Conservation (phyloP, 2,329 filamentous ascomycete species). For the Botrytis deweyae region DNA sequence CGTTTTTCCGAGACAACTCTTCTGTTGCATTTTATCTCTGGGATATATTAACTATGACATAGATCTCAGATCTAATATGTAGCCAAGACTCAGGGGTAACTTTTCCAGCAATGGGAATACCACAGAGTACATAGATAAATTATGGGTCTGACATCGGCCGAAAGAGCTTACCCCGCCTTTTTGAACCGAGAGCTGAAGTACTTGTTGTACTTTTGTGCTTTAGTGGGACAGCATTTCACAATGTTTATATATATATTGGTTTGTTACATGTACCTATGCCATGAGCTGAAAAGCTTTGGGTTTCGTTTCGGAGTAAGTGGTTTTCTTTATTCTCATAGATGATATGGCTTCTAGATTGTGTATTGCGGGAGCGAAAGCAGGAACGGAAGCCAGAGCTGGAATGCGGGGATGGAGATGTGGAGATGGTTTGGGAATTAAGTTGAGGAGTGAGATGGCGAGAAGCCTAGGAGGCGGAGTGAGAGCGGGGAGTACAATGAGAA, state of each 20-base stretch:
- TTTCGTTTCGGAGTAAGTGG: neutral
- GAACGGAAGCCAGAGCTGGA: neutral
- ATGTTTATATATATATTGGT: neutral
- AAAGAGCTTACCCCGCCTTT: constrained; percentile 15
- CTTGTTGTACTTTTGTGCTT: neutral
- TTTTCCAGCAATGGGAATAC: neutral
- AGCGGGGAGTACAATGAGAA: neutral
- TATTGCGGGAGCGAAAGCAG: neutral
- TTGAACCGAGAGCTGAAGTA: neutral
- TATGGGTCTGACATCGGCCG: neutral
- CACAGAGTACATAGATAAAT: neutral
- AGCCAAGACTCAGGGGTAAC: constrained; percentile 9
- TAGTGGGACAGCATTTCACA: constrained; percentile 1
- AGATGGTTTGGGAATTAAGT: neutral
- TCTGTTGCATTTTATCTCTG: neutral
- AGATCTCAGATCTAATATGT: neutral
- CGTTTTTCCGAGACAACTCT: neutral
- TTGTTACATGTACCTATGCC: neutral
- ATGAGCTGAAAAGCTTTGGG: neutral
- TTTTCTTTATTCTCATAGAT: neutral
- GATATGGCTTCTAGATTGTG: neutral
- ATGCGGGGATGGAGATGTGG: neutral
- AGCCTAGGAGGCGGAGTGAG: neutral
- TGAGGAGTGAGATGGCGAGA: neutral
- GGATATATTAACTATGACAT: constrained; percentile 4